Evolutionary conservation across 371 early-diverging fungal species (phyloP), one percentile per base, ranked within the genome.

Genomic region (Amoeboaphelidium occidentale): DNA sequence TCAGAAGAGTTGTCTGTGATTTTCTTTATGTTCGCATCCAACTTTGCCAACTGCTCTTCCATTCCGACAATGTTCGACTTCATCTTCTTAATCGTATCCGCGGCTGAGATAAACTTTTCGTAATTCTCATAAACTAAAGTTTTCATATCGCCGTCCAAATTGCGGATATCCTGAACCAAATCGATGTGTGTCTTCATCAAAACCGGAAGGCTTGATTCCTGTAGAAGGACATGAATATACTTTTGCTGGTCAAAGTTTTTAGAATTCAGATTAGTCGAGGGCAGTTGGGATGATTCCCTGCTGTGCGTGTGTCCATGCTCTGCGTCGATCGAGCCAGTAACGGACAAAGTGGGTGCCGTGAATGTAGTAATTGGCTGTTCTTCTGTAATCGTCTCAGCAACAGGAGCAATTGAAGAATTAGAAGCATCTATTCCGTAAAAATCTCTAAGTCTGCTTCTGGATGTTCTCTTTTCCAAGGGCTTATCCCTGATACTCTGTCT

Each of bases 41-140:
- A 21, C 50, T 20, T 26, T 4, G 66, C 64, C 71, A 84, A 78
- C 57, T 84, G 78, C 0, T 68, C 68, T 51, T 82, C 79, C 75
- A 87, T 80, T 52, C 67, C 64, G 42, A 78, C 78, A 17, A 81
- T 78, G 55, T 76, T 78, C 3, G 63, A 64, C 55, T 71, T 71
- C 80, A 82, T 81, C 75, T 79, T 75, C 48, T 72, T 59, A 32
- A 92, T 83, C 0, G 91, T 86, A 51, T 88, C 87, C 0, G 88
- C 82, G 0, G 93, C 93, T 43, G 77, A 75, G 46, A 90, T 84
- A 54, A 92, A 90, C 65, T 86, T 85, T 71, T 69, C 80, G 53
- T 92, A 92, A 67, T 92, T 92, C 61, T 89, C 87, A 56, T 92
- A 92, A 1, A 92, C 93, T 21, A 92, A 66, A 0, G 91, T 87